phyloP scores from a whole-genome alignment of 2,329 filamentous ascomycete species.

The Pyrenochaeta sp. region DNA sequence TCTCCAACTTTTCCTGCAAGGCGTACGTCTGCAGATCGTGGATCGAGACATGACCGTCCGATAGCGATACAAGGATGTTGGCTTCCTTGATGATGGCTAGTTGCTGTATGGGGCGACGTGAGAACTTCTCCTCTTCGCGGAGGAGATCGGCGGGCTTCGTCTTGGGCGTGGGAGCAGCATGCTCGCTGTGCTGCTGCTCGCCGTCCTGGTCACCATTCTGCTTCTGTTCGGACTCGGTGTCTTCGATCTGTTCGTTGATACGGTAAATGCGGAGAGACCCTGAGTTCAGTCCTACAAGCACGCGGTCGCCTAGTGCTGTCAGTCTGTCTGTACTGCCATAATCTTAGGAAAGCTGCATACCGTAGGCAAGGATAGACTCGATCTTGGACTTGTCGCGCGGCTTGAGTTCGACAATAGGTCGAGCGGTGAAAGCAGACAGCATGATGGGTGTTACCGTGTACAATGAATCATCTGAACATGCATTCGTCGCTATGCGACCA shows the following conservation, averaged over 20 bases:
- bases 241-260: constrained; percentile 72
- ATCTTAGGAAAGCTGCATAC: constrained; percentile 55
- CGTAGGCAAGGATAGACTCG: constrained; percentile 92
- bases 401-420: constrained; percentile 95
- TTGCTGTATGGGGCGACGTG: constrained; percentile 87
- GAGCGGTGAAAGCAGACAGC: constrained; percentile 97
- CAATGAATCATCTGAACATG: constrained; percentile 21
- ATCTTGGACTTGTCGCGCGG: constrained; percentile 96
- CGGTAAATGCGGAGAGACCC: constrained; percentile 90
- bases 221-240: constrained; percentile 47
- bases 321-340: constrained; percentile 15
- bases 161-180: constrained; percentile 56
- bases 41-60: constrained; percentile 87
- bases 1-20: constrained; percentile 78
- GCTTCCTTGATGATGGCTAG: constrained; percentile 96
- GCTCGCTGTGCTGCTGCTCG: constrained; percentile 52
- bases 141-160: constrained; percentile 76
- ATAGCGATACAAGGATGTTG: constrained; percentile 87
- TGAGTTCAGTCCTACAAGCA: constrained; percentile 91
- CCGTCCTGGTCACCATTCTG: constrained; percentile 39
- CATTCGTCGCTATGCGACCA: constrained; percentile 26
- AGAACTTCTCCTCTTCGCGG: constrained; percentile 94
- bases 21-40: constrained; percentile 88
- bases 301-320: constrained; percentile 73
- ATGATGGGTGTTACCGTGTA: constrained; percentile 58